A percentile compares a stretch with the other conserved stretches of the same genome.
phyloP scores from a whole-genome alignment of 768 basidiomycete species.

The Mrakia frigida region DNA sequence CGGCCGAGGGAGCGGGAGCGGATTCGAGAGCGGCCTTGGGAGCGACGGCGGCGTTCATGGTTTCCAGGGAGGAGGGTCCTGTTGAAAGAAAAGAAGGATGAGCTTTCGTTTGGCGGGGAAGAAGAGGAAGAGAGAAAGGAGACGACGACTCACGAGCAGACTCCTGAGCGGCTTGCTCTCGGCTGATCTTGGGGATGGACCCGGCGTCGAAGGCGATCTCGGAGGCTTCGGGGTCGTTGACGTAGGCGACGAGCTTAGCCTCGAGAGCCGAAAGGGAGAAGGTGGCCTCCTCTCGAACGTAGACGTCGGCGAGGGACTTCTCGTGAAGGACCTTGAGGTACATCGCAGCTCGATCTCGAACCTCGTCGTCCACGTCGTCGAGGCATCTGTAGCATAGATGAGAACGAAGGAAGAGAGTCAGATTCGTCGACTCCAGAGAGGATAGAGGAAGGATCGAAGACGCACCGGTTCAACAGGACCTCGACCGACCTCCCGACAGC shows the following conservation, averaged over 20 bases:
- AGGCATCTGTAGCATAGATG: constrained; percentile 59
- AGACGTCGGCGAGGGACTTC: constrained; percentile 70
- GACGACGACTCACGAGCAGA: constrained; percentile 64
- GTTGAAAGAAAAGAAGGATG: not conserved
- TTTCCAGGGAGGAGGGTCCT: constrained; percentile 84
- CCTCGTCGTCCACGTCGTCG: constrained; percentile 98
- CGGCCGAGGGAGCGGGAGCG: constrained; percentile 64
- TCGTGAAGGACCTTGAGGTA: constrained; percentile 81
- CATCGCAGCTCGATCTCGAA: constrained; percentile 92
- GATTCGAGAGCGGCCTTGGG: constrained; percentile 55
- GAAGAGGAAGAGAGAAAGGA: not conserved
- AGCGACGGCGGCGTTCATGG: constrained; percentile 62
- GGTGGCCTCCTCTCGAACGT: constrained; percentile 92
- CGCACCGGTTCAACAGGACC: constrained; percentile 76
- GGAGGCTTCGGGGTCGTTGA: constrained; percentile 70
- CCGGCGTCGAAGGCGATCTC: constrained; percentile 75
- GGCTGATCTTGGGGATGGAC: constrained; percentile 87
- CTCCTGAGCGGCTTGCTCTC: constrained; percentile 83
- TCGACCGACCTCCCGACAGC: constrained; percentile 72
- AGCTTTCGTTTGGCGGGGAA: too few relatives aligned
- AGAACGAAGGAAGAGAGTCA: not conserved
- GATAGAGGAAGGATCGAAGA: constrained; percentile 18
- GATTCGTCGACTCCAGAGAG: too few relatives aligned
- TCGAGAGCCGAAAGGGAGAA: constrained; percentile 87
- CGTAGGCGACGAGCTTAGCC: constrained; percentile 84